Evolutionary conservation across 345 rosid species (phyloP), one percentile per base, ranked within the genome.

Genomic region (Turritis glabra): DNA sequence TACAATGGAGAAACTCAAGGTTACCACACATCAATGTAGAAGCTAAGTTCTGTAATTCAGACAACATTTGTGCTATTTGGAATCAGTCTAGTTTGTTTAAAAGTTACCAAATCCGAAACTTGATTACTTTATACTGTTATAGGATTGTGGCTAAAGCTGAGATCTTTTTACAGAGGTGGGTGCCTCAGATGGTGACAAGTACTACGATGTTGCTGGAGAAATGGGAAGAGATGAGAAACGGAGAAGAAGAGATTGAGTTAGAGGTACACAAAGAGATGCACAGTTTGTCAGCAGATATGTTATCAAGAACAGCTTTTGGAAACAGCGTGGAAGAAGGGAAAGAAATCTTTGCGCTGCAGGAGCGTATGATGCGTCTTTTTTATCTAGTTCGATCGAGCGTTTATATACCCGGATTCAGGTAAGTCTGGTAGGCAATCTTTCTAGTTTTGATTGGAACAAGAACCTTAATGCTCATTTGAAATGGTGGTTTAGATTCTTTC

Each of bases 271-370:
- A 68, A 56, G 86, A 89, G 57, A 82, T 91, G 33, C 92, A 90
- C 15, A 81, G 47, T 9, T 86, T 91, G 22, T 84, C 93, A 10
- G 91, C 88, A 29, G 92, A 91, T 47, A 67, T 88, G 11, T 87
- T 94, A 52, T 91, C 98, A 38, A 84, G 88, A 77, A 89, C 95
- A 21, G 93, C 93, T 66, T 91, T 91, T 65, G 97, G 96, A n/a
- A 91, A 95, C 82, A 86, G 80, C 53, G 89, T 78, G 35, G 86
- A 89, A 63, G 91, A 89, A 82, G 97, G 98, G 27, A 87, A 86
- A 44, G 82, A 65, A 2, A 84, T 91, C 38, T 93, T 93, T 35
- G 41, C 77, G 46, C 53, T 93, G 29, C 98, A 91, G 60, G 96
- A 93, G 77, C 81, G 84, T 44, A 90, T 88, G 83, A 83, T 72